Base-by-base conservation (phyloP, 148 eudicot species). In the Linanthus parryae region DNA sequence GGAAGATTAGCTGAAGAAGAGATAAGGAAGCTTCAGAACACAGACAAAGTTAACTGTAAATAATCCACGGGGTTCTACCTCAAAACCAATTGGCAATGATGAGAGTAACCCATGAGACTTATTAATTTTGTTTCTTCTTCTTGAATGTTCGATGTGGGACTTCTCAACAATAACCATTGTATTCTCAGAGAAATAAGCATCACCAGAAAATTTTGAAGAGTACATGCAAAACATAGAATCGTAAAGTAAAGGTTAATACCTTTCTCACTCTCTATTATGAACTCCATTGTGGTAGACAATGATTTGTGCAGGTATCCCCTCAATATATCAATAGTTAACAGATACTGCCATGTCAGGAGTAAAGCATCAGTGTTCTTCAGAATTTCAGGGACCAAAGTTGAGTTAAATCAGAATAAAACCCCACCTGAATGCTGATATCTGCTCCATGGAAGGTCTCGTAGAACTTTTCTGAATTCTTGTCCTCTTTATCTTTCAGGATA, bases 391-490 rank as follows among this genome's bases (percentile, higher is more conserved):
- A 31, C 15, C 18, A 25, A 18, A 21, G 40, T 31, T 27, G 21
- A 53, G 19, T 31, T 20, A 39, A 15, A 24, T 30, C 8, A 20
- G 33, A 57, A 48, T 8, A 53, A 53, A 26, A 26, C 25, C 49
- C 41, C 58, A 78, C 94, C 88, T 85, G 94, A 50, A 85, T 76
- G 76, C 72, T 78, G 54, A 85, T 73, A 67, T 85, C 65, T 30
- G 76, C 76, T 61, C 94, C 94, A 59, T 85, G 94, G 54, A 68
- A 85, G 44, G 94, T 85, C 55, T 85, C 94, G 54, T 81, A 81
- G 37, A 78, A 61, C 23, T 56, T 78, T 53, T 71, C 87, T 23
- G 49, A 21, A 57, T 71, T 69, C 5, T 65, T 64, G 29, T 69
- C 76, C 27, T 63, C 77, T 39, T 61, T 70, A 42, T 66, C 62